Conservation (phyloP, 805 yeast genomes). For the Ogataea populi-albae region DNA sequence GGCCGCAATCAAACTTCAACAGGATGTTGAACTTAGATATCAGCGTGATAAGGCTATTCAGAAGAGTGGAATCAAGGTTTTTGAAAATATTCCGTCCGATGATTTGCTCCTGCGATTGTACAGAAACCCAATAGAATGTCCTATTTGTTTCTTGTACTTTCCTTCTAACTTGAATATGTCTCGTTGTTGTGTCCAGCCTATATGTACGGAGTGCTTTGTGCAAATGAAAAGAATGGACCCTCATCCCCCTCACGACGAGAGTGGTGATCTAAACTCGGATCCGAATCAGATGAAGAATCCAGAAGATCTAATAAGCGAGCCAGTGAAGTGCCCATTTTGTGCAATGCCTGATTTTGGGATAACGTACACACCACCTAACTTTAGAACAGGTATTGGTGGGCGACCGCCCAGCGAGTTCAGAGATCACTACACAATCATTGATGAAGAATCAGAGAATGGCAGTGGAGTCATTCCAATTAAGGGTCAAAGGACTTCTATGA, state of each 20-base stretch:
- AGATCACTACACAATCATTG: constrained; percentile 17
- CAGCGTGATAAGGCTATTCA: constrained; percentile 29
- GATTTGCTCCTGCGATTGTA: constrained; percentile 59
- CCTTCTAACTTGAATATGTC: constrained; percentile 77
- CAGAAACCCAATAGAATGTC: constrained; percentile 76
- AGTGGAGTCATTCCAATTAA: constrained; percentile 6
- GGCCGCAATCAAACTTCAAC: constrained; percentile 37
- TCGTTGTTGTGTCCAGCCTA: constrained; percentile 88
- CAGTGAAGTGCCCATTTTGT: constrained; percentile 92
- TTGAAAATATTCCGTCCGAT: constrained; percentile 37
- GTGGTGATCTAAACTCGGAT: constrained; percentile 16
- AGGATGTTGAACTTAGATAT: constrained; percentile 33
- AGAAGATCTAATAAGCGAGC: constrained; percentile 73
- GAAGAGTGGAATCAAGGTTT: constrained; percentile 24
- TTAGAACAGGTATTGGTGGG: constrained; percentile 58
- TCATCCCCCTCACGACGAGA: constrained; percentile 83
- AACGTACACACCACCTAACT: constrained; percentile 65
- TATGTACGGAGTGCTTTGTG: constrained; percentile 95
- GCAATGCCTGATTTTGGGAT: constrained; percentile 85
- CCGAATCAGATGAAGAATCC: constrained; percentile 39
- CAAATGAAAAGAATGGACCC: constrained; percentile 91
- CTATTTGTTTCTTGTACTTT: constrained; percentile 86
- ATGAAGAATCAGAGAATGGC: constrained; percentile 21
- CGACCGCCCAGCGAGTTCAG: constrained; percentile 45
- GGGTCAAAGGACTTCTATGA: constrained; percentile 19